Evolutionary conservation across 257 asterid genomes (phyloP), one percentile per base, ranked within the genome.

Genomic region (Nicotiana knightiana): DNA sequence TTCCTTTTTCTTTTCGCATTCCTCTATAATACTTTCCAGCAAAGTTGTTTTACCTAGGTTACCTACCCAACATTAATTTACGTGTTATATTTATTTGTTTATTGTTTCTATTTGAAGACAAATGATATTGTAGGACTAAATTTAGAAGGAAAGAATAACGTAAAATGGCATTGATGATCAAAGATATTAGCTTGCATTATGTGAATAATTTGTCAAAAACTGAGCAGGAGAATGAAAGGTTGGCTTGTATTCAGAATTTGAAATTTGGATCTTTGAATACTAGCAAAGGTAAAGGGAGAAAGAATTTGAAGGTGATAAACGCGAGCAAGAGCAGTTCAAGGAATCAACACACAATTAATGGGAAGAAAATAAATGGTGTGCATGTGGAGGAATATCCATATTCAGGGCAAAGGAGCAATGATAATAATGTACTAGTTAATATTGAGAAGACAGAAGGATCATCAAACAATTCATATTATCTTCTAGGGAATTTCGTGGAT

Each of bases 351-450:
- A 89, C 87, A 4, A 82, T 90, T 2, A 90, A 90, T 8, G 97
- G 97, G 90, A 91, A 87, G 88, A 88, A 86, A 67, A 91, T 93
- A 53, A 93, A 91, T 39, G 96, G 97, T 12, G 86, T 82, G 73
- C 85, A 82, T 39, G 92, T 83, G 5, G 91, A 87, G 21, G 78
- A 68, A 21, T 33, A 24, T 11, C 80, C 87, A 33, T 59, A 82
- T 64, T 55, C 57, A 63, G 88, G 70, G n/a, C 79, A 83, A 10
- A 83, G 81, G 73, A 81, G 54, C 1, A 28, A 62, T 3, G 59
- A 30, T 43, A 43, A 43, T 43, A 43, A 43, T 46, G 62, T 84
- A 21, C 24, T 21, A 82, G 8, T 82, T 68, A 51, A 28, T 28
- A 28, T 30, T 10, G 86, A 54, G 4, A 85, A 76, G 2, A 82